Conservation (phyloP, 257 asterid genomes). For the Solanum neorickii region DNA sequence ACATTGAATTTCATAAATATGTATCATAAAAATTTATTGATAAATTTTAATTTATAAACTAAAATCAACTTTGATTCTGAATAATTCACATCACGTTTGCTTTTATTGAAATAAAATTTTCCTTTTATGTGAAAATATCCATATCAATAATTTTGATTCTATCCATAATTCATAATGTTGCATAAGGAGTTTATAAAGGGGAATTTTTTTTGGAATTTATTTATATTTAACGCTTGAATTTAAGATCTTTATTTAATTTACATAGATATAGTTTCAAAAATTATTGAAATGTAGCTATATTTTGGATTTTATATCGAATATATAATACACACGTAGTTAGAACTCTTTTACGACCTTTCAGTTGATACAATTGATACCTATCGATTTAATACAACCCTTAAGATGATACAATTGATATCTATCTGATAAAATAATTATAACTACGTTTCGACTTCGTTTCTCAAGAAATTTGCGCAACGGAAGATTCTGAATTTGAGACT, state of each 20-base stretch:
- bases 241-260: background rate
- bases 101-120: background rate
- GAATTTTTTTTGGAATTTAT: background rate
- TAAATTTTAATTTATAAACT: background rate
- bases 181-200: background rate
- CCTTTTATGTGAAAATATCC: background rate
- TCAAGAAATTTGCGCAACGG: no score
- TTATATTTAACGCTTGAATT: background rate
- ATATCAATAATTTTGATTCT: background rate
- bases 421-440: no score
- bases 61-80: background rate
- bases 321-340: no score
- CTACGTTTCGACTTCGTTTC: no score
- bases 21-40: background rate
- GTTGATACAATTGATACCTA: background rate
- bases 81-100: background rate
- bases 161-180: background rate
- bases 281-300: no score
- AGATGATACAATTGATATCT: no score
- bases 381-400: background rate
- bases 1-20: background rate
- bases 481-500: no score
- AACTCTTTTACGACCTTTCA: no score
- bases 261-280: no score
- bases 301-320: no score